phyloP scores from a whole-genome alignment of 2,329 filamentous ascomycete species.

The Onygena corvina region DNA sequence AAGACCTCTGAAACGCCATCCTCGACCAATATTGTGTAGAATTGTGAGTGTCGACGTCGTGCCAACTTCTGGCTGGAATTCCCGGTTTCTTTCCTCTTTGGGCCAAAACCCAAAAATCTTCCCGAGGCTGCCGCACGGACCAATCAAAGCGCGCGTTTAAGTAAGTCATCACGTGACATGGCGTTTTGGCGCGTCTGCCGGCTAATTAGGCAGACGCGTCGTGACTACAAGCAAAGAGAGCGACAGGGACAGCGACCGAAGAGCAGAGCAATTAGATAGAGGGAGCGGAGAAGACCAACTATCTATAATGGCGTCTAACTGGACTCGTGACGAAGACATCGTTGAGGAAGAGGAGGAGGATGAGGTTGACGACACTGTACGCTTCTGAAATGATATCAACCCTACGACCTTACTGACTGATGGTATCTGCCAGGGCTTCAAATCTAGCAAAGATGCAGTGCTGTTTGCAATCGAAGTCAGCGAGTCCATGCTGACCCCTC shows the following conservation, averaged over 20 bases:
- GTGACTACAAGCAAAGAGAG: no score
- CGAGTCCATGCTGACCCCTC: constrained; percentile 65
- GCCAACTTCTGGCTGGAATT: background rate
- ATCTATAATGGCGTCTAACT: constrained; percentile 13
- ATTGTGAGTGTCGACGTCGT: background rate
- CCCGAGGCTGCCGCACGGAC: background rate
- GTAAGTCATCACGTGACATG: constrained; percentile 7
- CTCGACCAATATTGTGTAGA: background rate
- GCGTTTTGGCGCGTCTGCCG: constrained; percentile 8
- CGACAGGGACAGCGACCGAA: background rate
- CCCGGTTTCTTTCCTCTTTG: background rate
- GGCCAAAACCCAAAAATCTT: background rate
- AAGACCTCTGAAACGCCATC: constrained; percentile 12
- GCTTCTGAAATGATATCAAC: constrained; percentile 3
- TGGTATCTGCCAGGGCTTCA: constrained; percentile 56
- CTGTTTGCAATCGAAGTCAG: constrained; percentile 90
- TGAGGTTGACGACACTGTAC: constrained; percentile 36
- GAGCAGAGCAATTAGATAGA: background rate
- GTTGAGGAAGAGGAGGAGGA: constrained; percentile 35
- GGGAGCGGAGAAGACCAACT: background rate
- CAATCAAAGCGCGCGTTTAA: constrained; percentile 1
- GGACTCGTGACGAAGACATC: constrained; percentile 28
- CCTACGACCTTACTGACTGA: background rate
- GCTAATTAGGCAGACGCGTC: constrained; percentile 7
- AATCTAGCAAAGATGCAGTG: constrained; percentile 92